These are phyloP conservation scores for Malus hybrid DNA, from an alignment of 331 rosid genomes.

Conservation along the genomic window DNA sequence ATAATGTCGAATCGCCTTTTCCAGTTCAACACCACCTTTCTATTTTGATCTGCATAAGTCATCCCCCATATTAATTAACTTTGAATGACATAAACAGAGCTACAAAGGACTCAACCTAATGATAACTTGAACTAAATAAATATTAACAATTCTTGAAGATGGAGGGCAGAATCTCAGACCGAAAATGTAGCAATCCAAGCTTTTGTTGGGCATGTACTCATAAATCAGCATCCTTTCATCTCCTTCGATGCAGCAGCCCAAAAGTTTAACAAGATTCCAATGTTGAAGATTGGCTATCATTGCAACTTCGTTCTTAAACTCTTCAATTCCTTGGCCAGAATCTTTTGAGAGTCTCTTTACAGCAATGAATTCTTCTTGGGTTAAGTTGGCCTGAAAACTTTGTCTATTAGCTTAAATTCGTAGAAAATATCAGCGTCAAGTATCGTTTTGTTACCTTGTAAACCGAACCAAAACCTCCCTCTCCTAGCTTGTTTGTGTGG, in stretches of 20 bases:
- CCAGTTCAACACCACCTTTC: conserved; percentile 2
- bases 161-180: background rate
- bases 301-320: background rate
- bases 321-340: conserved; percentile 10
- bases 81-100: background rate
- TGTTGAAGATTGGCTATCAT: conserved; percentile 48
- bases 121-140: background rate
- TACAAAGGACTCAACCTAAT: no score
- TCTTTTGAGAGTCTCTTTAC: conserved; percentile 18
- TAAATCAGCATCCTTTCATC: conserved; percentile 4
- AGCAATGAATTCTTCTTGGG: conserved; percentile 7
- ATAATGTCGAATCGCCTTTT: background rate
- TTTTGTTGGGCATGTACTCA: background rate
- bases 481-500: background rate
- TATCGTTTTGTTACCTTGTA: background rate
- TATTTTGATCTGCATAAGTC: conserved; percentile 1
- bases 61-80: background rate
- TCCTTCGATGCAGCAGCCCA: conserved; percentile 15
- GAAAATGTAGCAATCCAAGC: conserved; percentile 6
- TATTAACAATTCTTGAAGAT: background rate
- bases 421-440: background rate
- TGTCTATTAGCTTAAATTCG: background rate
- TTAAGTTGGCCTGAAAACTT: conserved; percentile 5
- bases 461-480: conserved; percentile 20
- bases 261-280: conserved; percentile 37